Evolutionary conservation across 768 basidiomycete genomes (phyloP).

Genomic region (Collybia mongolica): DNA sequence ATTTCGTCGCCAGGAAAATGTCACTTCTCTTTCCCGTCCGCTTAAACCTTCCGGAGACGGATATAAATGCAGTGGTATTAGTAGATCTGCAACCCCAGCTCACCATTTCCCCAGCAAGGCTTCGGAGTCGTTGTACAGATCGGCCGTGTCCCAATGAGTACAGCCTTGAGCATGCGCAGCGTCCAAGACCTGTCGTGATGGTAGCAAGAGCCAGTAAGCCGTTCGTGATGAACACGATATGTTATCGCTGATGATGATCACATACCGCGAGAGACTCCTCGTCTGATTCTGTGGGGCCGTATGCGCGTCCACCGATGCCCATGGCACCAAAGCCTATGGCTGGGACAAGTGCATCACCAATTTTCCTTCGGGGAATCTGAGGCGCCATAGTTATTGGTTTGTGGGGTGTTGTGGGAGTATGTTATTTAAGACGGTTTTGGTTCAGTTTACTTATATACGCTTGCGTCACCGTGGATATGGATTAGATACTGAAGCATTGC

Average conservation of each 20-base stretch:
- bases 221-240: neutral
- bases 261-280: conserved; percentile 60
- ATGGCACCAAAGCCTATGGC: conserved; percentile 63
- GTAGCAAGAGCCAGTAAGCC: neutral
- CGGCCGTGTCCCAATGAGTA: conserved; percentile 7
- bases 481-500: too few relatives aligned
- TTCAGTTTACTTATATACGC: too few relatives aligned
- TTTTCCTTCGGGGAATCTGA: conserved; percentile 25
- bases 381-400: neutral
- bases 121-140: conserved; percentile 3
- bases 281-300: conserved; percentile 45
- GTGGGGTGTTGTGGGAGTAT: neutral
- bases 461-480: too few relatives aligned
- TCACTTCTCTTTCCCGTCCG: conserved; percentile 41
- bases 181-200: conserved; percentile 33
- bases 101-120: conserved; percentile 7
- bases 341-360: conserved; percentile 44
- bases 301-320: conserved; percentile 47
- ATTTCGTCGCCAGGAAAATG: conserved; percentile 59
- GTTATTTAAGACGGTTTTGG: too few relatives aligned
- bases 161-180: conserved; percentile 38
- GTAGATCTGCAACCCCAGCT: neutral
- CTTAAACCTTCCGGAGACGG: conserved; percentile 26
- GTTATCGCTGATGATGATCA: neutral
- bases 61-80: neutral